Evolutionary conservation across 257 asterid genomes (phyloP).

Genomic region (Ilex aquifolium): DNA sequence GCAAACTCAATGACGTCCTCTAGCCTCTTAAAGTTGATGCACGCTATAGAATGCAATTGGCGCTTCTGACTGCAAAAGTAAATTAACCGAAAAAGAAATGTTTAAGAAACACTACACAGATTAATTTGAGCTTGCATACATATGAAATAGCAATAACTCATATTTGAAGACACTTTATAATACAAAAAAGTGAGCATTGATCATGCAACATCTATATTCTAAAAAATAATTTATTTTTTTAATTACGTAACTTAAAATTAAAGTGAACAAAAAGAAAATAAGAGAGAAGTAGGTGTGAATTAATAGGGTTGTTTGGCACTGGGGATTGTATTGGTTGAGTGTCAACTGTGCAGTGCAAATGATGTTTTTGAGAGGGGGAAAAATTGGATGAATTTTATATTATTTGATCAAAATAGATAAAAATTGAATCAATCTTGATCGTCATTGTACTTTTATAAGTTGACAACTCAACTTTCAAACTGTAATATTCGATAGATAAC

Average conservation of each 20-base stretch:
- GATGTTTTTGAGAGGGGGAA: neutral
- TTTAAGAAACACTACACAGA: neutral
- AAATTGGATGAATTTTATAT: neutral
- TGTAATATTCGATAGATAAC: neutral
- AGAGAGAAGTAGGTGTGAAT: no score
- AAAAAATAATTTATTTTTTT: no score
- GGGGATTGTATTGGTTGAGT: neutral
- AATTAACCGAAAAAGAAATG: conserved; percentile 1
- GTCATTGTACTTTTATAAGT: neutral
- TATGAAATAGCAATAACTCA: neutral
- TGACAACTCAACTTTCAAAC: neutral
- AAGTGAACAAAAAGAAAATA: no score
- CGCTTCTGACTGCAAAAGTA: conserved; percentile 71
- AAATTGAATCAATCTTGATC: no score
- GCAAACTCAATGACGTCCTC: conserved; percentile 94
- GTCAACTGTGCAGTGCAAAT: neutral
- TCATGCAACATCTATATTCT: neutral
- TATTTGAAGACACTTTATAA: no score
- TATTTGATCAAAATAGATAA: no score
- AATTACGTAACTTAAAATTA: neutral
- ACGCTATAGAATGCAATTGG: conserved; percentile 64
- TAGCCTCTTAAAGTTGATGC: conserved; percentile 62
- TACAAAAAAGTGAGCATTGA: neutral
- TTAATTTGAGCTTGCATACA: neutral
- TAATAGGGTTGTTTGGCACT: no score